phyloP scores from a whole-genome alignment of 768 basidiomycete genomes.

The Lentinula detonsa region DNA sequence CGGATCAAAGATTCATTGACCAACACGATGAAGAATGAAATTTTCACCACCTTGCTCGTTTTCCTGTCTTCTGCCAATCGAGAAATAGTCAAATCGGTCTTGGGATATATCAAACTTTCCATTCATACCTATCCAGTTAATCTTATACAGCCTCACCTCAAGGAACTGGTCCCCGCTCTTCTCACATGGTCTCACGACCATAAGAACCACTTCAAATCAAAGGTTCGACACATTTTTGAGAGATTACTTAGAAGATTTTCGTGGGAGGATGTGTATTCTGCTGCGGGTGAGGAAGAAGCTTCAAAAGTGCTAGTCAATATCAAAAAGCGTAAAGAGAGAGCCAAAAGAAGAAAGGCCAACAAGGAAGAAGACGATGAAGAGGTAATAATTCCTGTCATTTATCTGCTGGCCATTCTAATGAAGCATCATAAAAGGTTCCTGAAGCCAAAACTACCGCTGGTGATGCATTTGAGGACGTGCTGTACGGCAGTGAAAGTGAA shows the following conservation, averaged over 20 bases:
- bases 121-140: conserved; percentile 77
- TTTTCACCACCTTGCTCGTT: conserved; percentile 80
- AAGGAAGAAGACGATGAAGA: conserved; percentile 56
- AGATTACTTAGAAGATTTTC: conserved; percentile 88
- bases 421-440: conserved; percentile 28
- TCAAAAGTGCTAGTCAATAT: conserved; percentile 90
- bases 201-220: conserved; percentile 97
- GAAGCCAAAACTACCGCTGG: conserved; percentile 52
- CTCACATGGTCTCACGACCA: conserved; percentile 95
- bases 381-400: conserved; percentile 25
- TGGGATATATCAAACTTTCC: conserved; percentile 92
- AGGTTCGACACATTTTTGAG: conserved; percentile 96
- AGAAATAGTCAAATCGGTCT: conserved; percentile 94
- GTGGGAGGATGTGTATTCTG: conserved; percentile 76
- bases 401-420: conserved; percentile 1
- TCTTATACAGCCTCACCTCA: conserved; percentile 72
- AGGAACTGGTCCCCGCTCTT: conserved; percentile 74
- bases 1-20: conserved; percentile 55
- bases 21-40: conserved; percentile 69
- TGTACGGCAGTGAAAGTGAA: conserved; percentile 96
- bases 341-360: conserved; percentile 79
- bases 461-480: conserved; percentile 93
- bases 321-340: conserved; percentile 90
- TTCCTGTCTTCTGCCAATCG: conserved; percentile 93
- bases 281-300: conserved; percentile 71